Evolutionary conservation across 768 basidiomycete genomes (phyloP).

Genomic region (Trametes coccinea): DNA sequence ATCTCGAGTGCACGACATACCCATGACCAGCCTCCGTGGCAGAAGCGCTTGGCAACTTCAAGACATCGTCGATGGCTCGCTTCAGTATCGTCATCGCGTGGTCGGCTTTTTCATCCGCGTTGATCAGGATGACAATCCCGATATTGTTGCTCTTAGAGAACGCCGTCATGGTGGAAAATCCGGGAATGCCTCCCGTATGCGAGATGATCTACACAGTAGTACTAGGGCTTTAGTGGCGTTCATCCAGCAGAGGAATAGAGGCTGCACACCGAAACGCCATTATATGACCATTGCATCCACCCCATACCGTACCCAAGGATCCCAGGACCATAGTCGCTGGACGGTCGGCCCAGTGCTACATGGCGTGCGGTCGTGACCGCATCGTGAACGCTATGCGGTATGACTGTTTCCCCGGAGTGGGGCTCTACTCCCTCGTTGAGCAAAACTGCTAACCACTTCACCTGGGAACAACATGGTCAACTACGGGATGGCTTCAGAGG

Average conservation of each 20-base stretch:
- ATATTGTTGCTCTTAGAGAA: conserved; percentile 40
- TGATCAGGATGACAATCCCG: conserved; percentile 34
- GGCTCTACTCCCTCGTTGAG: conserved; percentile 40
- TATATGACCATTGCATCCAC: conserved; percentile 40
- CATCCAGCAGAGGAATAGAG: neutral
- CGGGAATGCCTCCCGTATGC: conserved; percentile 39
- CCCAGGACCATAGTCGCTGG: conserved; percentile 24
- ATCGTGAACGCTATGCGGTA: conserved; percentile 36
- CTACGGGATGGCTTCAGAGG: too few species aligned
- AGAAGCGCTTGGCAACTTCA: neutral
- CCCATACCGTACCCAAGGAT: conserved; percentile 45
- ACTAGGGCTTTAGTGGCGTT: too few species aligned
- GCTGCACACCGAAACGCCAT: conserved; percentile 39
- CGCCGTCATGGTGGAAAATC: conserved; percentile 34
- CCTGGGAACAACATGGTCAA: too few species aligned
- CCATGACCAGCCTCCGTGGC: too few species aligned
- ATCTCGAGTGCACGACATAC: too few species aligned
- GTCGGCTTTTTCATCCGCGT: conserved; percentile 21
- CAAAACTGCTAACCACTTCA: conserved; percentile 40
- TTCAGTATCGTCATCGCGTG: neutral
- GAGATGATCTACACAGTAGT: conserved; percentile 32
- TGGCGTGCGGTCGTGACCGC: conserved; percentile 36
- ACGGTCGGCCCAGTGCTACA: conserved; percentile 22
- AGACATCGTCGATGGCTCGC: conserved; percentile 11
- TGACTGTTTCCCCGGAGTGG: conserved; percentile 33